Conservation (phyloP, 148 eudicot species). For the Amaranthus hypochondriacus region DNA sequence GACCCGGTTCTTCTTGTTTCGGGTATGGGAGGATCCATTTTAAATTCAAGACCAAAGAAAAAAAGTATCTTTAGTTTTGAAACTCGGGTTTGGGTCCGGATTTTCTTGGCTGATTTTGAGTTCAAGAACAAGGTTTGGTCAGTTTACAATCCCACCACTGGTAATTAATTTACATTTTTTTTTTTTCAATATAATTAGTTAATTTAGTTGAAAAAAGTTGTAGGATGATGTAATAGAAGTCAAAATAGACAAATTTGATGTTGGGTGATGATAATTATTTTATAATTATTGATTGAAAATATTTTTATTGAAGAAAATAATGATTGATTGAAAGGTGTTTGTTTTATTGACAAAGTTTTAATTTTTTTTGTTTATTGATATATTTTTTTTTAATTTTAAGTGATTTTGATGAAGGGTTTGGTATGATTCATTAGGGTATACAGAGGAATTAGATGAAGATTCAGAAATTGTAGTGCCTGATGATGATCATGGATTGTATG, state of each 20-base stretch:
- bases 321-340: neutral
- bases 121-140: constrained; percentile 76
- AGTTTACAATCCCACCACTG: constrained; percentile 65
- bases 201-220: neutral
- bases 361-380: neutral
- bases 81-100: constrained; percentile 85
- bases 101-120: constrained; percentile 77
- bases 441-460: constrained; percentile 61
- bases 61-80: constrained; percentile 41
- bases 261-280: too few relatives aligned
- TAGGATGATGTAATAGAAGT: too few relatives aligned
- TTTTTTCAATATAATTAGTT: neutral
- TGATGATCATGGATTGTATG: constrained; percentile 88
- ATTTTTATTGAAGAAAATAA: too few relatives aligned
- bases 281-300: too few relatives aligned
- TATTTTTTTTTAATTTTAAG: neutral
- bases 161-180: constrained; percentile 14
- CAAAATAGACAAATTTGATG: too few relatives aligned
- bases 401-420: constrained; percentile 7
- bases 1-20: constrained; percentile 69
- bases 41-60: constrained; percentile 57
- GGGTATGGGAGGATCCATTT: constrained; percentile 76
- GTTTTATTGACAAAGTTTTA: neutral
- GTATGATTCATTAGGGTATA: constrained; percentile 53
- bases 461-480: constrained; percentile 74